A percentile compares a stretch with the other conserved stretches of the same genome.
These are phyloP conservation scores for Dactylonectria macrodidyma DNA, from an alignment of 2,329 filamentous ascomycete species.

Conservation along the genomic window DNA sequence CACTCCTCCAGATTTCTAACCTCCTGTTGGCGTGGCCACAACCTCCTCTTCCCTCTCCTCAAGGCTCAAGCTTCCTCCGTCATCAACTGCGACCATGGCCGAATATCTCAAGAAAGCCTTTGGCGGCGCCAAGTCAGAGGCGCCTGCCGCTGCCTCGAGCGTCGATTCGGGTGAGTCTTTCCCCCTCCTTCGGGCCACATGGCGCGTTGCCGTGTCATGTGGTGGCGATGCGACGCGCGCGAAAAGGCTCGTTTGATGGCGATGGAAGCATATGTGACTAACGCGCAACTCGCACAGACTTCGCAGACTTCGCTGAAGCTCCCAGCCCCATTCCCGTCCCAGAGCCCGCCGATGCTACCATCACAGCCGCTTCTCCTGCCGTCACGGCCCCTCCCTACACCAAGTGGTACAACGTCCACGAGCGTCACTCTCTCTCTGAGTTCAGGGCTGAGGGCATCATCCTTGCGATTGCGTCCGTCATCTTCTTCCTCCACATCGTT, in stretches of 20 bases:
- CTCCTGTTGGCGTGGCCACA: constrained; percentile 44
- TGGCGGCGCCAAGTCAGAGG: constrained; percentile 73
- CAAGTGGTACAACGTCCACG: constrained; percentile 97
- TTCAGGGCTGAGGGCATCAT: constrained; percentile 92
- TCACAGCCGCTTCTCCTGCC: constrained; percentile 63
- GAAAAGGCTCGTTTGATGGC: constrained; percentile 15
- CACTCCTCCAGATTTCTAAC: constrained; percentile 44
- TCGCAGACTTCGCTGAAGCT: constrained; percentile 91
- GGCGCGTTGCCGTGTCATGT: constrained; percentile 17
- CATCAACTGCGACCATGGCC: constrained; percentile 62
- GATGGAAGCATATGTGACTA: constrained; percentile 37
- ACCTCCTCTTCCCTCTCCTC: constrained; percentile 32
- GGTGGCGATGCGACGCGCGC: constrained; percentile 27
- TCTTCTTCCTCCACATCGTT: constrained; percentile 85
- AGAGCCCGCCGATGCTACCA: constrained; percentile 62
- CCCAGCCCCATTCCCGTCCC: constrained; percentile 75
- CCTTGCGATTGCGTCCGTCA: constrained; percentile 79
- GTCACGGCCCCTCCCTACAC: constrained; percentile 78
- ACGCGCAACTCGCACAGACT: constrained; percentile 72
- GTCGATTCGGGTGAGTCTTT: constrained; percentile 74
- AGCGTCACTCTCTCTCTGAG: constrained; percentile 86
- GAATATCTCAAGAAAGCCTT: constrained; percentile 78
- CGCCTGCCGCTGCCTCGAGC: constrained; percentile 59
- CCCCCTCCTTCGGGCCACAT: constrained; percentile 3
- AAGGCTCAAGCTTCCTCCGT: constrained; percentile 37